Percentiles rank a stretch among this genome's conserved stretches.
Conservation (phyloP, 2,329 filamentous ascomycete genomes). For the Verticillium klebahnii region DNA sequence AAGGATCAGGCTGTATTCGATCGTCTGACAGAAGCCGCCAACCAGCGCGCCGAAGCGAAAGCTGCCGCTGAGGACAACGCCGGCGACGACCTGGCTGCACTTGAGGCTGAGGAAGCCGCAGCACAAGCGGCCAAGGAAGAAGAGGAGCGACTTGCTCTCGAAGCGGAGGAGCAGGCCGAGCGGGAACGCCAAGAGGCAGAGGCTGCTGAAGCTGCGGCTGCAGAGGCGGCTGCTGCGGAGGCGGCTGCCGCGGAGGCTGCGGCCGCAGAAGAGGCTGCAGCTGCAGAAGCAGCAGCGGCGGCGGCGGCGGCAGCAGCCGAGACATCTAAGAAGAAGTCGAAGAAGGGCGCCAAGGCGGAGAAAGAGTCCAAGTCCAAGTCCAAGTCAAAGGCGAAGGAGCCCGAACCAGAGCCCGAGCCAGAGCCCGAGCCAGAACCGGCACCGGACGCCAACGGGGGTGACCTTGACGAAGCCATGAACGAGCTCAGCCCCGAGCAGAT, state of each 20-base stretch:
- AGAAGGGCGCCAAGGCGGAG: constrained; percentile 31
- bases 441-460: not conserved
- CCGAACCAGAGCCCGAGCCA: constrained; percentile 11
- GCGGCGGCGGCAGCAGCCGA: constrained; percentile 21
- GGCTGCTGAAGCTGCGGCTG: constrained; percentile 24
- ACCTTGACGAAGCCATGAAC: constrained; percentile 16
- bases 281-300: constrained; percentile 14
- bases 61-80: constrained; percentile 26
- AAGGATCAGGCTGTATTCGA: constrained; percentile 41
- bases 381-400: constrained; percentile 26
- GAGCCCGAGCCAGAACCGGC: constrained; percentile 7
- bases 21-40: constrained; percentile 27
- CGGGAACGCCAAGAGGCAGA: constrained; percentile 23
- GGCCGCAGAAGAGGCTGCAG: constrained; percentile 20
- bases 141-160: constrained; percentile 25
- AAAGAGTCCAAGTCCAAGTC: constrained; percentile 29
- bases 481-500: constrained; percentile 37
- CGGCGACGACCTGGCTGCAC: constrained; percentile 27
- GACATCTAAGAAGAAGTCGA: constrained; percentile 34
- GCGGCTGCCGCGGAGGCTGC: constrained; percentile 17
- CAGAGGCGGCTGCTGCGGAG: constrained; percentile 16
- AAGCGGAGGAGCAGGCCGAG: constrained; percentile 19
- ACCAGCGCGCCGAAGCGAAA: constrained; percentile 34
- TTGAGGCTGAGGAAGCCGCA: constrained; percentile 30
- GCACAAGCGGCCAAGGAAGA: constrained; percentile 29